Evolutionary conservation across 2,329 filamentous ascomycete species (phyloP).

Genomic region (Drechslerella stenobrocha): DNA sequence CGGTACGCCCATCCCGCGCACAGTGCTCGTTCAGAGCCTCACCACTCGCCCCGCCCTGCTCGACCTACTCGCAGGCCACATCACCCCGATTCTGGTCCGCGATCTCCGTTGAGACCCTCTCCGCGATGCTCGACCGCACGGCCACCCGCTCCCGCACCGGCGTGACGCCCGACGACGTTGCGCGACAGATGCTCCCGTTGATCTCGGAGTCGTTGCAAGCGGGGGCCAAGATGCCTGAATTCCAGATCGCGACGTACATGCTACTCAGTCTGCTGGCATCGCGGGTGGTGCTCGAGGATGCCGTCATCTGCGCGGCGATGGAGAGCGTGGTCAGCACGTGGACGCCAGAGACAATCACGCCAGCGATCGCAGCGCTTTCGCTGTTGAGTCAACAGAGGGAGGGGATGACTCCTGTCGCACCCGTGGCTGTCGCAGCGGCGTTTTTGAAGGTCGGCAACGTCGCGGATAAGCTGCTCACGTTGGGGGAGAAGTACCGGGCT

Average conservation of each 20-base stretch:
- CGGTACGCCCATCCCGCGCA: slow-evolving; percentile 73
- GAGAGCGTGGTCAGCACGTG: slow-evolving; percentile 80
- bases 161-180: slow-evolving; percentile 67
- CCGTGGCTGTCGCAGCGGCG: slow-evolving; percentile 69
- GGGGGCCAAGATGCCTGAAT: slow-evolving; percentile 73
- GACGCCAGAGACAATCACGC: slow-evolving; percentile 70
- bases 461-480: slow-evolving; percentile 63
- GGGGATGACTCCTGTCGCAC: slow-evolving; percentile 64
- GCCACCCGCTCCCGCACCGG: slow-evolving; percentile 70
- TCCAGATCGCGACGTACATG: slow-evolving; percentile 90
- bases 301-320: slow-evolving; percentile 82
- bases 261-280: slow-evolving; percentile 81
- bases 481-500: slow-evolving; percentile 68
- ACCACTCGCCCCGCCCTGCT: slow-evolving; percentile 77
- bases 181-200: slow-evolving; percentile 70
- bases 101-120: slow-evolving; percentile 80
- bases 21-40: slow-evolving; percentile 80
- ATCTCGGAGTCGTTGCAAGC: slow-evolving; percentile 73
- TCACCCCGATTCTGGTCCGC: slow-evolving; percentile 92
- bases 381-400: slow-evolving; percentile 80
- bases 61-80: slow-evolving; percentile 74
- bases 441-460: slow-evolving; percentile 68
- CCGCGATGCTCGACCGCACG: slow-evolving; percentile 78
- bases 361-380: slow-evolving; percentile 76
- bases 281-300: slow-evolving; percentile 77